Conservation (phyloP, 257 asterid species). For the Nicotiana noctiflora region DNA sequence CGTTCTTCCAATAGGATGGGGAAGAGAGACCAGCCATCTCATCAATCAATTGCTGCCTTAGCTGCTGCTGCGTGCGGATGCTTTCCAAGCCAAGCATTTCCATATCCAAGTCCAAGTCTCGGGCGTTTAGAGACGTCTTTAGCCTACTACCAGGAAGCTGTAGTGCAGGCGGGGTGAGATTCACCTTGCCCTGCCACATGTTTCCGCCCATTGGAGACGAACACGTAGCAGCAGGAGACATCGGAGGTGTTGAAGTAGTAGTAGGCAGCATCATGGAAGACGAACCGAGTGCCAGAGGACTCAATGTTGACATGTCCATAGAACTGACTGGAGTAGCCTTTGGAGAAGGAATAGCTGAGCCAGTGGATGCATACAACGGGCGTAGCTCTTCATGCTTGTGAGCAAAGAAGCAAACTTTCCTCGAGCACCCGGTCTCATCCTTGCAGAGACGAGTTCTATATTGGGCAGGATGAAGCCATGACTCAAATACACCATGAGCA, state of each 20-base stretch:
- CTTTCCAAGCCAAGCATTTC: slow-evolving; percentile 51
- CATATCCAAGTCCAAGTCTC: slow-evolving; percentile 50
- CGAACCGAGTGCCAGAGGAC: slow-evolving; percentile 51
- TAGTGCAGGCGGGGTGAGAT: slow-evolving; percentile 54
- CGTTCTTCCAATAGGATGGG: slow-evolving; percentile 35
- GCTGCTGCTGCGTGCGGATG: slow-evolving; percentile 49
- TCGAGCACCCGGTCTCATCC: slow-evolving; percentile 70
- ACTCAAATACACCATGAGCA: slow-evolving; percentile 92
- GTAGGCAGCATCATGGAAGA: slow-evolving; percentile 30
- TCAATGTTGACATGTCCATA: slow-evolving; percentile 36
- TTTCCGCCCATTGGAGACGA: slow-evolving; percentile 58
- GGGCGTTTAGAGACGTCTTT: slow-evolving; percentile 45
- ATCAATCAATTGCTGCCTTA: slow-evolving; percentile 45
- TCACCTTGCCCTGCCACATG: slow-evolving; percentile 59
- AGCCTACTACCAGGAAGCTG: slow-evolving; percentile 80
- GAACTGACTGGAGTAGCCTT: slow-evolving; percentile 36
- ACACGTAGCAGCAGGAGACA: slow-evolving; percentile 47
- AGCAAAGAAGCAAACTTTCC: slow-evolving; percentile 89
- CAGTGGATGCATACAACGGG: slow-evolving; percentile 70
- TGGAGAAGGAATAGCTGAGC: slow-evolving; percentile 84
- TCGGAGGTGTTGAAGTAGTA: slow-evolving; percentile 43
- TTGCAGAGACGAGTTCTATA: slow-evolving; percentile 84
- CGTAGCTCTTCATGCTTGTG: slow-evolving; percentile 75
- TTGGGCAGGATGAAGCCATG: slow-evolving; percentile 96
- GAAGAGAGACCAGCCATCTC: slow-evolving; percentile 69